Conservation (phyloP, 2,329 filamentous ascomycete species). For the Ceratocystis colombiana region DNA sequence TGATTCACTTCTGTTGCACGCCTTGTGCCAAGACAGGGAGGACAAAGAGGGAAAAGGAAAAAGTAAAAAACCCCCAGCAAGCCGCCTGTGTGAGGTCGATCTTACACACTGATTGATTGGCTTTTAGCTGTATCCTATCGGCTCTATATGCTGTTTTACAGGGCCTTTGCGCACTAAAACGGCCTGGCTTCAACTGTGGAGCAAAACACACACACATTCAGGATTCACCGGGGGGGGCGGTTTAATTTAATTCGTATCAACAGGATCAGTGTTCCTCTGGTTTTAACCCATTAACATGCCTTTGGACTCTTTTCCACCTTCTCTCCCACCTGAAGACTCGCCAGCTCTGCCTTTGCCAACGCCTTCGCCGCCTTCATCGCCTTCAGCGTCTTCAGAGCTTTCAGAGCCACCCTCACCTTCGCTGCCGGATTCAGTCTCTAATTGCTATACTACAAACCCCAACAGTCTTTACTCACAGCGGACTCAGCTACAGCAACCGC, state of each 20-base stretch:
- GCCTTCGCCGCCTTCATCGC: not conserved
- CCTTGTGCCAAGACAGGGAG: not conserved
- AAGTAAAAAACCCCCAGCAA: not conserved
- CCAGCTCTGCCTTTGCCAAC: slow-evolving; percentile 4
- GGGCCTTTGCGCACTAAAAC: not conserved
- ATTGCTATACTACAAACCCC: slow-evolving; percentile 3
- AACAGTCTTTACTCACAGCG: not conserved
- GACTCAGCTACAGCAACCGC: not conserved
- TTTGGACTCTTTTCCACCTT: not conserved
- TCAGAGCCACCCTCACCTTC: too few relatives aligned
- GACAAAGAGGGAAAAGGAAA: not conserved
- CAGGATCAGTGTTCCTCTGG: slow-evolving; percentile 4
- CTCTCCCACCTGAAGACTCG: not conserved
- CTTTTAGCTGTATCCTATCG: not conserved
- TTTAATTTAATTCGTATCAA: not conserved
- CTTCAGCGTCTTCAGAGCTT: not conserved
- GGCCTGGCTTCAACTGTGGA: slow-evolving; percentile 3
- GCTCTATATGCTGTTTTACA: not conserved
- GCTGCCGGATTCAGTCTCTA: slow-evolving; percentile 10
- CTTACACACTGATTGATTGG: not conserved
- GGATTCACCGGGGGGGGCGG: not conserved
- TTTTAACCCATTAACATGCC: not conserved
- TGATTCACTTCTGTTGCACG: slow-evolving; percentile 12
- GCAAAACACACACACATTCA: not conserved
- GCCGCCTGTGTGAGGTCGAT: not conserved